phyloP scores from a whole-genome alignment of 805 yeast species.

The Hanseniaspora taiwanica region DNA sequence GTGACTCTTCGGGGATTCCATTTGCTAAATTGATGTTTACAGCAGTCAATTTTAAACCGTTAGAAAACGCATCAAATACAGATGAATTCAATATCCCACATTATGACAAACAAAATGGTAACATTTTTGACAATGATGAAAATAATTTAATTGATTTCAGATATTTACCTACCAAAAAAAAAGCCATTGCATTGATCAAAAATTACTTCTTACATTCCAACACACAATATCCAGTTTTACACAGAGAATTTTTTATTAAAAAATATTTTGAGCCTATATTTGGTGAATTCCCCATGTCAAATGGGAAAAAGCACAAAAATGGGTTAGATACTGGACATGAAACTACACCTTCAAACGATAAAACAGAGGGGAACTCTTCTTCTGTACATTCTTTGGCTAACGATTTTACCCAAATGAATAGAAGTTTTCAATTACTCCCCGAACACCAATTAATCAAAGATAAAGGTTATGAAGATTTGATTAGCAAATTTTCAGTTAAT shows the following conservation, averaged over 20 bases:
- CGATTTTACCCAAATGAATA: constrained; percentile 32
- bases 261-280: constrained; percentile 66
- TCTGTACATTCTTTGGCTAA: constrained; percentile 38
- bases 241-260: constrained; percentile 61
- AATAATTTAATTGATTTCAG: constrained; percentile 15
- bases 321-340: not conserved
- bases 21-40: constrained; percentile 69
- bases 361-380: not conserved
- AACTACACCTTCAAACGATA: not conserved
- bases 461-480: not conserved
- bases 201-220: constrained; percentile 69
- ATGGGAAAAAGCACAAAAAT: not conserved
- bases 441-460: constrained; percentile 7
- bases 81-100: too few relatives aligned
- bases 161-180: constrained; percentile 49
- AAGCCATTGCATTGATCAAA: constrained; percentile 53
- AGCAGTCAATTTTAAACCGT: constrained; percentile 49
- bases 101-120: too few relatives aligned
- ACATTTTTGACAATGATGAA: too few relatives aligned
- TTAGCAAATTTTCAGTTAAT: not conserved
- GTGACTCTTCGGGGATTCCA: constrained; percentile 48
- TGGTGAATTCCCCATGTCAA: constrained; percentile 45
- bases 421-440: constrained; percentile 22
- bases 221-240: constrained; percentile 72
- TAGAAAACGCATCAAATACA: too few relatives aligned